A percentile compares a stretch with the other conserved stretches of the same genome.
phyloP scores from a whole-genome alignment of 768 basidiomycete species.

The Hericium alpestre region DNA sequence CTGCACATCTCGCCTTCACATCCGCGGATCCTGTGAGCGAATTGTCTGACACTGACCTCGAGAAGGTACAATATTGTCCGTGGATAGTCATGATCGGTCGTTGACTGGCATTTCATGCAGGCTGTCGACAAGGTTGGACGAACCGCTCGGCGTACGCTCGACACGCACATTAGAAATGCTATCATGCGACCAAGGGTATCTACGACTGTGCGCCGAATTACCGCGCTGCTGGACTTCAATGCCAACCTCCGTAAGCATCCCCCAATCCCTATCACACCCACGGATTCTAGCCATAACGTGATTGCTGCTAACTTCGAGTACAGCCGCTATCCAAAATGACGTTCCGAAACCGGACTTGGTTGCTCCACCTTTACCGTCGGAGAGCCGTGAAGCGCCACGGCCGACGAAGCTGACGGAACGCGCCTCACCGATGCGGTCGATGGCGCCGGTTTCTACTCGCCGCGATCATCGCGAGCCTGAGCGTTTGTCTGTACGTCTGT shows the following conservation, averaged over 20 bases:
- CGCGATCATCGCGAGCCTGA: too few species aligned
- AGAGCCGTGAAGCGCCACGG: too few species aligned
- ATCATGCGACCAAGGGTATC: conserved; percentile 59
- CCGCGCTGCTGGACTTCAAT: conserved; percentile 60
- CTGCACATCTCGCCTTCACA: conserved; percentile 57
- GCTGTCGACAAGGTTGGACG: conserved; percentile 60
- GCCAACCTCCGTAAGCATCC: conserved; percentile 50
- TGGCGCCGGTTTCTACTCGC: too few species aligned
- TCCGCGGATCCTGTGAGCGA: conserved; percentile 47
- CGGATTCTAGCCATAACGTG: conserved; percentile 3
- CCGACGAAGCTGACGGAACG: too few species aligned
- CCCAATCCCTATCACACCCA: background rate
- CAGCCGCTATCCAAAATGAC: too few species aligned
- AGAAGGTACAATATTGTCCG: conserved; percentile 40
- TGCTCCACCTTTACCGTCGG: too few species aligned
- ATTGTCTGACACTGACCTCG: conserved; percentile 46
- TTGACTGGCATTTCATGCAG: conserved; percentile 25
- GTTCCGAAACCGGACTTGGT: too few species aligned
- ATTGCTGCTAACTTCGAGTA: background rate
- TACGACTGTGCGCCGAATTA: conserved; percentile 58
- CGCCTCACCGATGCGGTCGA: too few species aligned
- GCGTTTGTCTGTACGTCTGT: too few species aligned
- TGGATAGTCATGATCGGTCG: conserved; percentile 3
- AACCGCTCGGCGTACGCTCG: conserved; percentile 54
- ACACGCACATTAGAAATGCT: conserved; percentile 64